Percentiles rank a stretch among this genome's conserved stretches.
phyloP scores from a whole-genome alignment of 306 rosid genomes.

The Ormosia emarginata region DNA sequence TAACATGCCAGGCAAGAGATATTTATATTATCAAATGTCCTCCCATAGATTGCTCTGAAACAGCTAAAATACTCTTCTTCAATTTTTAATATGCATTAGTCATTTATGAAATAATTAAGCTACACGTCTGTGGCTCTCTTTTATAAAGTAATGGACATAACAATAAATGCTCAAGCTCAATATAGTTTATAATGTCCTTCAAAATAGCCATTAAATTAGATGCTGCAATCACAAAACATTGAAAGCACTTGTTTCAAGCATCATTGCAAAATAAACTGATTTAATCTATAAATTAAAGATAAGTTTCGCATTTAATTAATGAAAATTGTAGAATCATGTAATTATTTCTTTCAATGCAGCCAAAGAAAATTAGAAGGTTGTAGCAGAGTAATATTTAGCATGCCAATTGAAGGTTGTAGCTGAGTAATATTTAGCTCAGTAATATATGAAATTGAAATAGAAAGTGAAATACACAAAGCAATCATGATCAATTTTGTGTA shows the following conservation, averaged over 20 bases:
- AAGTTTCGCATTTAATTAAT: background rate
- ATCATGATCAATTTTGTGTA: background rate
- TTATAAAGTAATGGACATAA: background rate
- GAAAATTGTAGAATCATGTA: background rate
- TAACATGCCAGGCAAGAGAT: background rate
- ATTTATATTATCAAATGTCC: background rate
- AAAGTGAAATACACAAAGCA: conserved; percentile 5
- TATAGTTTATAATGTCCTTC: background rate
- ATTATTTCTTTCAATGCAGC: background rate
- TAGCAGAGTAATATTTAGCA: background rate
- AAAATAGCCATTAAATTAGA: background rate
- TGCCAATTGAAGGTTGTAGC: background rate
- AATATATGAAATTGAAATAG: background rate
- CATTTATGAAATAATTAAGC: background rate
- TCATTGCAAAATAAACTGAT: background rate
- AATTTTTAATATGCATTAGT: background rate
- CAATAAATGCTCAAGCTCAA: background rate
- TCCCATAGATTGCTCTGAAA: background rate
- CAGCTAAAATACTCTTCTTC: background rate
- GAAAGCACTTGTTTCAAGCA: background rate
- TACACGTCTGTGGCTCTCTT: background rate
- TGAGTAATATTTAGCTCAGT: background rate
- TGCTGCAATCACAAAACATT: background rate
- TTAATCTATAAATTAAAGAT: background rate
- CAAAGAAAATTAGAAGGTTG: background rate